Base-by-base conservation (phyloP, 306 rosid genomes). In the Oxytropis ochrocephala region DNA sequence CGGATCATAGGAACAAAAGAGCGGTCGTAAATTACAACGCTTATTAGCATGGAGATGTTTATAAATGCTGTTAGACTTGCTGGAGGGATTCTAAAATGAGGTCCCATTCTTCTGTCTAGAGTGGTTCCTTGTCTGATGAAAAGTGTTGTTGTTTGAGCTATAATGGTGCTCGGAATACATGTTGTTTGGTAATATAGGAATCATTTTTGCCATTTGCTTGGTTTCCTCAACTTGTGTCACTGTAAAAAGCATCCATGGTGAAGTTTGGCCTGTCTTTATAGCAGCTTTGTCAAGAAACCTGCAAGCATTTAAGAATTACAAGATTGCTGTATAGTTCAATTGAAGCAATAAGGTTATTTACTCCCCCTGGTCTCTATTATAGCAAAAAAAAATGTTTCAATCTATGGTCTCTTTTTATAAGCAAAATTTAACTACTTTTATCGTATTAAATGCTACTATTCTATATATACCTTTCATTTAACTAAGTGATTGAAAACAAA, bases 181-280 rank as follows among this genome's bases (percentile, higher is more conserved):
- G 95, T 79, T 13, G 86, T 90, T 90, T 6, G 75, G 39, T 62
- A 92, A 49, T 63, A 92, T 67, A 6, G 96, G 96, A 0, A 92
- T 13, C 98, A 92, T 81, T 77, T 87, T 89, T 14, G 65, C 42
- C 85, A 89, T 92, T 83, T 89, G 92, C 84, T 89, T 92, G 8
- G 95, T 87, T 87, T 92, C 95, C 74, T 92, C 95, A 3, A 87
- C 89, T 84, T 89, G 96, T 13, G 89, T 92, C 60, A 86, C 92
- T 0, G 95, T 51, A 60, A 89, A 83, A 49, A 78, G 88, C 70
- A 47, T 81, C 95, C 92, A 86, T 32, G 83, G 83, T 46, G 83
- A 76, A 33, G 81, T 70, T 61, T 75, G 11, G 4, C 58, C 77
- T 0, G 53, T 87, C 67, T 60, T 78, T 11, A 78, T 83, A 0